These are phyloP conservation scores for Teratosphaeria gauchensis DNA, from an alignment of 2,329 filamentous ascomycete species.

Conservation along the genomic window DNA sequence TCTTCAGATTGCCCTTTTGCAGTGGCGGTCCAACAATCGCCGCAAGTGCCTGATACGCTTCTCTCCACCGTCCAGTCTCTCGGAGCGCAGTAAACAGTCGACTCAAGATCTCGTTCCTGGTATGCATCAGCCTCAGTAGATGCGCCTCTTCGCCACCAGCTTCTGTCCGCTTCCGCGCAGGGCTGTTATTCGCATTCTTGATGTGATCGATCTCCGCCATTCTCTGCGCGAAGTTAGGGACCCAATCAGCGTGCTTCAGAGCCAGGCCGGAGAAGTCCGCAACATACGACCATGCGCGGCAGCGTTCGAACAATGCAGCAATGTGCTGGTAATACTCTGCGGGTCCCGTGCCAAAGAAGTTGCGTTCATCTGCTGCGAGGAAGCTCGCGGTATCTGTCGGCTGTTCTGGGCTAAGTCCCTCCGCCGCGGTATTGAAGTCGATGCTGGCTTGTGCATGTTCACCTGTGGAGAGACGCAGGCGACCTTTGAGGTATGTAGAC, in stretches of 20 bases:
- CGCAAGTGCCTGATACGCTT: constrained; percentile 70
- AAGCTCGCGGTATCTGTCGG: constrained; percentile 46
- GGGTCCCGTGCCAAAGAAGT: constrained; percentile 59
- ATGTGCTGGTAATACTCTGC: constrained; percentile 83
- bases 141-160: constrained; percentile 25
- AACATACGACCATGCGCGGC: constrained; percentile 68
- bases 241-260: constrained; percentile 13
- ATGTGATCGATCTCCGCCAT: constrained; percentile 17
- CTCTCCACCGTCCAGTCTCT: constrained; percentile 67
- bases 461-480: constrained; percentile 63
- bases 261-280: constrained; percentile 63
- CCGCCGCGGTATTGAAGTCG: constrained; percentile 55
- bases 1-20: constrained; percentile 56
- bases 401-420: constrained; percentile 17
- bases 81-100: constrained; percentile 77
- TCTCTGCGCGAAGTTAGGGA: constrained; percentile 10
- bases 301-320: constrained; percentile 68
- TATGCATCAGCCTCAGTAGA: constrained; percentile 19
- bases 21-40: constrained; percentile 63
- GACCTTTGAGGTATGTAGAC: constrained; percentile 71
- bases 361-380: constrained; percentile 65
- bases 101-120: constrained; percentile 63
- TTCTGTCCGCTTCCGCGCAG: constrained; percentile 16
- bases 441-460: constrained; percentile 64
- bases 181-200: constrained; percentile 21